Base-by-base conservation (phyloP, 768 basidiomycete genomes). In the Omphalotus guepiniiformis region DNA sequence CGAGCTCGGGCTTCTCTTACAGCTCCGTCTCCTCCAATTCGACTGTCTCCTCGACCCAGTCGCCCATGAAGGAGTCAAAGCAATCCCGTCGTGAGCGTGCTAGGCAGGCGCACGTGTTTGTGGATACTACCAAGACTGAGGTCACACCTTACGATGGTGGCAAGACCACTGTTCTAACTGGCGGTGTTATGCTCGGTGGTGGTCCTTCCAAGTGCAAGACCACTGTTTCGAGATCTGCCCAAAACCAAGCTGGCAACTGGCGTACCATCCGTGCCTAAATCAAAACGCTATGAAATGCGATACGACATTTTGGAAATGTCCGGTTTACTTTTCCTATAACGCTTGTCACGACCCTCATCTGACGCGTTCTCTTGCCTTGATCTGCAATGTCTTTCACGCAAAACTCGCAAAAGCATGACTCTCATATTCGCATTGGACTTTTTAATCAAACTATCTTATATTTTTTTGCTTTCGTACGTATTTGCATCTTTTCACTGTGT, bases 81-180 rank as follows among this genome's bases (percentile, higher is more conserved):
- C 73, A 77, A 47, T 85, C 83, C 19, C 82, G 84, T 46, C 78
- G 85, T 50, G 86, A 88, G 63, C 76, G 75, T 41, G 78, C 79
- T 7, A 75, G 82, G 53, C 82, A 83, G 61, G 76, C 77, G 19
- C 80, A 79, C 53, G 84, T 90, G 55, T 88, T 76, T 59, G 64
- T 91, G 46, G 88, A 91, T 64, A 78, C 73, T 18, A 67, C 82
- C 58, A 90, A 83, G 73, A 88, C 67, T 45, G 85, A 85, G 37
- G 85, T 90, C 53, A 90, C 88, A 39, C 85, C 85, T 57, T 91
- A 91, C 57, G 88, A 91, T 55, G 88, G 87, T 47, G 88, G 88
- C 53, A 89, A 88, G 76, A 91, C 88, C 44, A 89, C 88, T 23
- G 88, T 90, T 41, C 79, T 91, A 56, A 89, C 88, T 2, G 88